These are phyloP conservation scores for Trichoderma sp. DNA, from an alignment of 2,329 filamentous ascomycete species.

Conservation along the genomic window DNA sequence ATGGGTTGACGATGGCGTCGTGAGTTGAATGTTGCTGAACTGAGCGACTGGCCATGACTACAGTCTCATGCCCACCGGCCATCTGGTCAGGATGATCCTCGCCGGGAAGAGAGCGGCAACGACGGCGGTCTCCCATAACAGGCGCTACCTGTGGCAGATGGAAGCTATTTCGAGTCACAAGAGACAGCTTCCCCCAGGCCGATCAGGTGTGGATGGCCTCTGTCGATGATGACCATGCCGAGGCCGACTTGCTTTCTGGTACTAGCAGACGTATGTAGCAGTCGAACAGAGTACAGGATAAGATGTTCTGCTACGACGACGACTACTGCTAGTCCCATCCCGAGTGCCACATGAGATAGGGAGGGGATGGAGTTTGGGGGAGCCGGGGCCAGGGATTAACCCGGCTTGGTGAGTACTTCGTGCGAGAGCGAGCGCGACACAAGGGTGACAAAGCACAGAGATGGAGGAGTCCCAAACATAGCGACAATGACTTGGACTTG, in stretches of 20 bases:
- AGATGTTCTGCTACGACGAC: background rate
- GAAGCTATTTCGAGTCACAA: slow-evolving; percentile 12
- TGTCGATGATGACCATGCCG: slow-evolving; percentile 15
- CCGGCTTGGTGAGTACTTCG: background rate
- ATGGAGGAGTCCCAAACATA: slow-evolving; percentile 14
- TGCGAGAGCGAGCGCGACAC: background rate
- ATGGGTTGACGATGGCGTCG: slow-evolving; percentile 21
- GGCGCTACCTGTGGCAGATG: slow-evolving; percentile 2
- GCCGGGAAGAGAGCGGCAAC: background rate
- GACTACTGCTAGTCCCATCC: slow-evolving; percentile 11
- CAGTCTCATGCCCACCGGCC: background rate
- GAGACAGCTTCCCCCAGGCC: background rate
- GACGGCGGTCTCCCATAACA: background rate
- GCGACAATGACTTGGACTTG: slow-evolving; percentile 18
- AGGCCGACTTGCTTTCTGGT: slow-evolving; percentile 9
- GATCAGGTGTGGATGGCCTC: slow-evolving; percentile 12
- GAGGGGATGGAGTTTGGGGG: slow-evolving; percentile 9
- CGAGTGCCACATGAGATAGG: slow-evolving; percentile 22
- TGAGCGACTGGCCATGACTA: slow-evolving; percentile 9
- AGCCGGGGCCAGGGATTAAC: slow-evolving; percentile 7
- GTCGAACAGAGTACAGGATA: slow-evolving; percentile 13
- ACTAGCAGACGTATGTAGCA: background rate
- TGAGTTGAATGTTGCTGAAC: slow-evolving; percentile 12
- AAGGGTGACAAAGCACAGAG: slow-evolving; percentile 16
- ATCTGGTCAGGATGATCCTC: background rate